phyloP scores from a whole-genome alignment of 2,329 filamentous ascomycete genomes.

The Cercospora beticola region DNA sequence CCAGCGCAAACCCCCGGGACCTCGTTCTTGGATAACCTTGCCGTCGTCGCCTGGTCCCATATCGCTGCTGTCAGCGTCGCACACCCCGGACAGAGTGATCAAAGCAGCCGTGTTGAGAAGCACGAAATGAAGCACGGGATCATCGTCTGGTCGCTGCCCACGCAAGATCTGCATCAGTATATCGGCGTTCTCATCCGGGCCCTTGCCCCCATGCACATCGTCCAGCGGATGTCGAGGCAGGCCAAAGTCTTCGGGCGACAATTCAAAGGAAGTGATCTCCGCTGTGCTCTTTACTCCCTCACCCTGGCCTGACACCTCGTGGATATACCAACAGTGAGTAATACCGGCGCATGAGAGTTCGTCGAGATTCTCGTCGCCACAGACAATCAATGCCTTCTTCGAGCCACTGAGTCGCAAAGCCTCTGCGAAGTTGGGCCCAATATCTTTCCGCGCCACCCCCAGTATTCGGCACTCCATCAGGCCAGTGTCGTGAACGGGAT shows the following conservation, averaged over 20 bases:
- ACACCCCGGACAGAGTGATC: constrained; percentile 80
- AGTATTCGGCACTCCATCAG: constrained; percentile 83
- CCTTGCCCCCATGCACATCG: constrained; percentile 79
- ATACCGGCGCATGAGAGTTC: constrained; percentile 89
- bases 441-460: constrained; percentile 71
- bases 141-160: constrained; percentile 69
- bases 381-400: constrained; percentile 84
- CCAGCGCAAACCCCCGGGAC: constrained; percentile 85
- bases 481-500: constrained; percentile 73
- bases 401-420: constrained; percentile 56
- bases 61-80: constrained; percentile 75
- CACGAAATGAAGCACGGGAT: constrained; percentile 90
- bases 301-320: constrained; percentile 39
- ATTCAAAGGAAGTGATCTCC: constrained; percentile 71
- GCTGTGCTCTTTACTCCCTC: constrained; percentile 47
- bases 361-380: constrained; percentile 90
- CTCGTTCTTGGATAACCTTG: constrained; percentile 74
- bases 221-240: constrained; percentile 70
- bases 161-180: constrained; percentile 76
- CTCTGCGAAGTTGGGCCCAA: constrained; percentile 18
- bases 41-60: constrained; percentile 82
- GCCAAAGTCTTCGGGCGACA: constrained; percentile 86
- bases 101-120: constrained; percentile 90
- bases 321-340: constrained; percentile 78
- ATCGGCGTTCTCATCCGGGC: constrained; percentile 80